These are phyloP conservation scores for Linnemannia schmuckeri DNA, from an alignment of 192 early-diverging fungal species.

Conservation along the genomic window DNA sequence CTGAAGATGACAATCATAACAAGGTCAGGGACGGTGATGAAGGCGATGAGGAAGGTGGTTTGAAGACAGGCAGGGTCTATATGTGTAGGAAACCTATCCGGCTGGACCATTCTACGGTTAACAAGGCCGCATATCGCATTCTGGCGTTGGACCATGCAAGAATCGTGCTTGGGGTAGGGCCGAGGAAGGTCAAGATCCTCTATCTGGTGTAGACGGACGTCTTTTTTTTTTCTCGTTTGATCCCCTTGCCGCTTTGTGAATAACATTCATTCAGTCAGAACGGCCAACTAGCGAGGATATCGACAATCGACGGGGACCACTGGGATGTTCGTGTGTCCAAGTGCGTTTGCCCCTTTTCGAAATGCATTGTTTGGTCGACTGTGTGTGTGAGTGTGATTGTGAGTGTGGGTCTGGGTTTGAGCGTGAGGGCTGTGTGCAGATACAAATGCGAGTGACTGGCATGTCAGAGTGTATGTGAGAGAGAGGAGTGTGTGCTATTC, in stretches of 20 bases:
- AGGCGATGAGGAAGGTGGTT: neutral
- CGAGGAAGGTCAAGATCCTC: slow-evolving; percentile 32
- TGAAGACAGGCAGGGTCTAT: neutral
- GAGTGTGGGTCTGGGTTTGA: too few species aligned
- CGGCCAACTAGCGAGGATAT: neutral
- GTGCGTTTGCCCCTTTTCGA: neutral
- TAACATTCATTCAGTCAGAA: neutral
- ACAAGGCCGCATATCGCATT: slow-evolving; percentile 31
- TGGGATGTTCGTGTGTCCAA: neutral
- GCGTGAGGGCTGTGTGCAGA: neutral
- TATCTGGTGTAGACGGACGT: slow-evolving; percentile 23
- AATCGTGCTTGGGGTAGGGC: slow-evolving; percentile 40
- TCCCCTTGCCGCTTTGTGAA: neutral
- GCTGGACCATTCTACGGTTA: slow-evolving; percentile 16
- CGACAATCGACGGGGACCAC: neutral
- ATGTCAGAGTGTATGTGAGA: neutral
- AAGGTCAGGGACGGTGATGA: neutral
- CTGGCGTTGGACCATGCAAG: slow-evolving; percentile 48
- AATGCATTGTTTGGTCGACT: neutral
- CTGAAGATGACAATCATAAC: neutral
- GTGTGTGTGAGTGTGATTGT: neutral
- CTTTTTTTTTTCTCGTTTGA: neutral
- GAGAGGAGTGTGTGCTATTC: too few species aligned
- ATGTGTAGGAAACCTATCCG: slow-evolving; percentile 17
- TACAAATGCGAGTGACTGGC: neutral